Evolutionary conservation across 768 basidiomycete genomes (phyloP).

Genomic region (Tricholoma hemisulphureum): DNA sequence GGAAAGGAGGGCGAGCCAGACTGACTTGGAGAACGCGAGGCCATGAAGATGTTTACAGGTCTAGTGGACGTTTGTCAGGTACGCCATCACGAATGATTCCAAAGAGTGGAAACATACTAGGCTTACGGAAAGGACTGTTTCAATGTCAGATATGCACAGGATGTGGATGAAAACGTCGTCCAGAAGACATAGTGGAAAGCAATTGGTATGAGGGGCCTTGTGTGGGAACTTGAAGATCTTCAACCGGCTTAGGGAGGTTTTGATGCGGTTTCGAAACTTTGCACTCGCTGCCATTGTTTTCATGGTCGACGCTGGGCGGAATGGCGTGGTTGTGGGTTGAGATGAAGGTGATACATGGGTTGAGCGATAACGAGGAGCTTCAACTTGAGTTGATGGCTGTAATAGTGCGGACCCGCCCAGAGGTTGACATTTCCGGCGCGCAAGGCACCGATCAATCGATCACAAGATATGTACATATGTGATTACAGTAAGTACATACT

Average conservation of each 20-base stretch:
- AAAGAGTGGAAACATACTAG: conserved; percentile 4
- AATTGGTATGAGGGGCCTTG: background rate
- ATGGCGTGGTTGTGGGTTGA: too few species aligned
- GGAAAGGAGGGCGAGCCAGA: conserved; percentile 7
- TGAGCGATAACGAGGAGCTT: too few species aligned
- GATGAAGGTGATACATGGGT: too few species aligned
- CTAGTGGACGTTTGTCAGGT: background rate
- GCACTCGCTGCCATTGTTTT: background rate
- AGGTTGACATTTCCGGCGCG: too few species aligned
- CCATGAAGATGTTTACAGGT: conserved; percentile 1
- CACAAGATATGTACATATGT: too few species aligned
- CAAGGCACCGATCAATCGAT: too few species aligned
- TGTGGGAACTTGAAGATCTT: background rate
- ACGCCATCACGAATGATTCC: background rate
- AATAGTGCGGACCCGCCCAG: too few species aligned
- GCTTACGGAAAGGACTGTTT: conserved; percentile 6
- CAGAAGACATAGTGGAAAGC: background rate
- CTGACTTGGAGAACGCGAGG: conserved; percentile 3
- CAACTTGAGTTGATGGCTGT: too few species aligned
- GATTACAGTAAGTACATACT: too few species aligned
- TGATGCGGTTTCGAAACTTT: background rate
- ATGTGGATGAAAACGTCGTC: conserved; percentile 10
- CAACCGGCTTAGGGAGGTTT: background rate
- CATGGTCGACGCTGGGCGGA: background rate
- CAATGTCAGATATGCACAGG: conserved; percentile 11